Percentiles rank a stretch among this genome's conserved stretches.
phyloP scores from a whole-genome alignment of 2,329 filamentous ascomycete genomes.

The Aspergillus pseudoterreus region DNA sequence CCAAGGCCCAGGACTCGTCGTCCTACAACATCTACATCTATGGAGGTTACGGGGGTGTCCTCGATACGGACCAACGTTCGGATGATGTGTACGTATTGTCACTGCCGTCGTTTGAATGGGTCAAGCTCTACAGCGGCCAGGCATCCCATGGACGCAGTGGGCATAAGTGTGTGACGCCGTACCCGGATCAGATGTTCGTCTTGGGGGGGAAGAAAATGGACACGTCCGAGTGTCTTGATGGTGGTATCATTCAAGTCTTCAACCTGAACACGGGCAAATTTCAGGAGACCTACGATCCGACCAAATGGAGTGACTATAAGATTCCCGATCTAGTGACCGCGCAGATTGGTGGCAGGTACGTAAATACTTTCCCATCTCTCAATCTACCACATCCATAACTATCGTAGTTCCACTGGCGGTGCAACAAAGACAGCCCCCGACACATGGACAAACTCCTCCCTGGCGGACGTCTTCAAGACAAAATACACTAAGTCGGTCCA shows the following conservation, averaged over 20 bases:
- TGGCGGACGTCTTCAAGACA: constrained; percentile 4
- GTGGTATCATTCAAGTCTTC: constrained; percentile 8
- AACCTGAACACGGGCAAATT: constrained; percentile 11
- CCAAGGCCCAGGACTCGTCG: constrained; percentile 33
- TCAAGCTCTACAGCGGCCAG: constrained; percentile 30
- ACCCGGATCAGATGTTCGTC: constrained; percentile 50
- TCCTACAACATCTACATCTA: constrained; percentile 51
- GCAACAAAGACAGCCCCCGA: constrained; percentile 5
- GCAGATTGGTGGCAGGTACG: constrained; percentile 8
- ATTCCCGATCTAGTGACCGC: constrained; percentile 8
- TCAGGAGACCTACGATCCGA: constrained; percentile 9
- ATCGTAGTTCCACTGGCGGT: constrained; percentile 2
- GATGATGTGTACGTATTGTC: constrained; percentile 48
- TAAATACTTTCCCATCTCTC: neutral
- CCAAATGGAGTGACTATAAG: constrained; percentile 7
- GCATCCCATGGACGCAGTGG: constrained; percentile 18
- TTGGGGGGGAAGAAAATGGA: constrained; percentile 25
- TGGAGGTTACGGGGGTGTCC: constrained; percentile 41
- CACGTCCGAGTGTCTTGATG: neutral
- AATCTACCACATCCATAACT: neutral
- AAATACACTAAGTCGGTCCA: constrained; percentile 8
- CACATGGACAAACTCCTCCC: constrained; percentile 13
- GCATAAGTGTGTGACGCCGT: constrained; percentile 32
- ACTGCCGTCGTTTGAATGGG: constrained; percentile 46
- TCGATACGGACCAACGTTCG: constrained; percentile 23